Conservation (phyloP, 192 early-diverging fungal species). For the Backusella tuberculispora region DNA sequence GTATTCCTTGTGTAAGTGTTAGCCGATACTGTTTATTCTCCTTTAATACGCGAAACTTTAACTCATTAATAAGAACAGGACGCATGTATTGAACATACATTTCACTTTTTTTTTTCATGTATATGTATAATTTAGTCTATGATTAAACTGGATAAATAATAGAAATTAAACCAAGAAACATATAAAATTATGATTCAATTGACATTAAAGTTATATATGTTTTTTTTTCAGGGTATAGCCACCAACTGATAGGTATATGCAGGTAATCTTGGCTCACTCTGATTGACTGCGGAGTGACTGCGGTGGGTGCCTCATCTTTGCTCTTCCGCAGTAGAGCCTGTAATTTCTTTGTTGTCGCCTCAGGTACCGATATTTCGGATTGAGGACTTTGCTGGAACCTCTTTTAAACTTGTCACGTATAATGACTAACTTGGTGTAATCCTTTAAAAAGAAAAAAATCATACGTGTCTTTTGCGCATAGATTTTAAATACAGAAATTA, state of each 20-base stretch:
- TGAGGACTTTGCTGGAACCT: not conserved
- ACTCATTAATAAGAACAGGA: too few relatives aligned
- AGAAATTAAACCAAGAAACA: not conserved
- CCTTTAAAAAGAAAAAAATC: not conserved
- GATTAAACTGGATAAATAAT: not conserved
- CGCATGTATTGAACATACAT: too few relatives aligned
- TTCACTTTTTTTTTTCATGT: too few relatives aligned
- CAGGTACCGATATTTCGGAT: not conserved
- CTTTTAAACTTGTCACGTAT: not conserved
- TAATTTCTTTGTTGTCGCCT: not conserved
- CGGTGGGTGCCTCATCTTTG: not conserved
- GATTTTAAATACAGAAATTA: not conserved
- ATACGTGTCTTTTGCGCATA: not conserved
- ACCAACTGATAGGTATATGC: not conserved
- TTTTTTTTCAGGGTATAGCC: not conserved
- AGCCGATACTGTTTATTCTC: too few relatives aligned
- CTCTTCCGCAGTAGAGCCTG: not conserved
- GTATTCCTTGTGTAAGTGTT: too few relatives aligned
- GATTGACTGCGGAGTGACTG: not conserved
- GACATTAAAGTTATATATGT: not conserved
- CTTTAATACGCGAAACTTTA: too few relatives aligned
- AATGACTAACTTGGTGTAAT: not conserved
- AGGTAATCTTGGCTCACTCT: not conserved
- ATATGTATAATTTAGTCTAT: too few relatives aligned
- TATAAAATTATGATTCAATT: not conserved